Base-by-base conservation (phyloP, 192 early-diverging fungal genomes). In the Mortierella alpina region DNA sequence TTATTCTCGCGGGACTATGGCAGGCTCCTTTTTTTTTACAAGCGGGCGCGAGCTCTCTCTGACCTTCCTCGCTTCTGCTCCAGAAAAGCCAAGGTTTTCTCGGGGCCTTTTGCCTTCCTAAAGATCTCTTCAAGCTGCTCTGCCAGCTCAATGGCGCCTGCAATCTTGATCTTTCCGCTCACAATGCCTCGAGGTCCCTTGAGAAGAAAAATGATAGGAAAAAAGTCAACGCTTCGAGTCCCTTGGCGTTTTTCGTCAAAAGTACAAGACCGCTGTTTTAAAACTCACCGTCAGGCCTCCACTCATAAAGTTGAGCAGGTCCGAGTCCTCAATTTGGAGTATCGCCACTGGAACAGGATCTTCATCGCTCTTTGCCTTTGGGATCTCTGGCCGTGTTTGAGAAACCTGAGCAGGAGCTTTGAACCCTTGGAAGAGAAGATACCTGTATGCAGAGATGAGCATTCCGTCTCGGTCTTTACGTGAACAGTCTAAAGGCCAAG, bases 131-230 rank as follows among this genome's bases (percentile, higher is more conserved):
- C 75, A 44, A 78, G 31, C 2, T 78, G 75, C 63, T 78, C 75
- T 20, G 75, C 75, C 39, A 78, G 47, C n/a, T 78, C 75, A 48
- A 78, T 51, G 12, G 75, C 75, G 18, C 75, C 75, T 55, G 75
- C 75, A 71, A 78, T 78, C 68, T 78, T 78, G 61, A 78, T 78
- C 51, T 55, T 78, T 66, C 75, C 75, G 39, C 68, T 78, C 31
- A 78, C 63, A 31, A 78, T 78, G 10, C 75, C 75, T 53, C 75
- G 75, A 45, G 75, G 58, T 41, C 75, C 75, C 74, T 76, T 31
- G 31, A 31, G 31, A 63, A 44, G 8, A 50, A 39, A 51, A n/a
- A n/a, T n/a, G 39, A 51, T 51, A 39, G 1, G 41, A 55, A 5
- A 60, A 52, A 40, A 46, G 1, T 15, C 13, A 67, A 56, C 8